Evolutionary conservation across 2,329 filamentous ascomycete species (phyloP).

Genomic region (Hyphodiscus sp.): DNA sequence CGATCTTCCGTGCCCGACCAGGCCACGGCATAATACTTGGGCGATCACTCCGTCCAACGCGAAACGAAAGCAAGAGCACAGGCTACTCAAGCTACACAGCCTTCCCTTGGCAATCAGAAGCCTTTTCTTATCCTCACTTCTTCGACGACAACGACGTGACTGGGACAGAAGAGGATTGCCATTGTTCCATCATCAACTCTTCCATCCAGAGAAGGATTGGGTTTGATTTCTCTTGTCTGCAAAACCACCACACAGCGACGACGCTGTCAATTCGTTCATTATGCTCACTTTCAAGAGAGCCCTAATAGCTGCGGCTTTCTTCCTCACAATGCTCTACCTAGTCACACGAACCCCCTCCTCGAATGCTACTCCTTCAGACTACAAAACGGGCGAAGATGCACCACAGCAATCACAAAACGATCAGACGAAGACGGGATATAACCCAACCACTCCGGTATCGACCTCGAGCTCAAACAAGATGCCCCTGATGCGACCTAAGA

Average conservation of each 20-base stretch:
- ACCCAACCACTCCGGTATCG: slow-evolving; percentile 9
- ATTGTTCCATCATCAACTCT: background rate
- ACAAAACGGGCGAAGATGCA: slow-evolving; percentile 5
- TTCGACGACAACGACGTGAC: background rate
- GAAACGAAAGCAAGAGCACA: background rate
- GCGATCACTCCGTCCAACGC: background rate
- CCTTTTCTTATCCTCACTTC: background rate
- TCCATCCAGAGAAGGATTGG: background rate
- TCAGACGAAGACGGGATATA: slow-evolving; percentile 10
- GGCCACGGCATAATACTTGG: background rate
- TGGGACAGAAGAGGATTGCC: background rate
- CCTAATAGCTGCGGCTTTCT: slow-evolving; percentile 61
- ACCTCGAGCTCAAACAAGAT: slow-evolving; percentile 11
- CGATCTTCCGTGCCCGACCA: background rate
- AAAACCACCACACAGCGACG: slow-evolving; percentile 2
- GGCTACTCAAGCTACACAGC: slow-evolving; percentile 4
- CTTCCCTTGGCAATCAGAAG: slow-evolving; percentile 7
- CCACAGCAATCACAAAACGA: slow-evolving; percentile 2
- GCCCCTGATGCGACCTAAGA: slow-evolving; percentile 4
- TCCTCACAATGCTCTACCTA: slow-evolving; percentile 65
- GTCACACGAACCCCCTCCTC: slow-evolving; percentile 53
- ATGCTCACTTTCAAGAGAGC: slow-evolving; percentile 80
- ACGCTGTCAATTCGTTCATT: slow-evolving; percentile 23
- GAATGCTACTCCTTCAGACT: slow-evolving; percentile 2
- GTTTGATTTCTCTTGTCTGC: background rate